Base-by-base conservation (phyloP, 768 basidiomycete genomes). In the Suillus cothurnatus region DNA sequence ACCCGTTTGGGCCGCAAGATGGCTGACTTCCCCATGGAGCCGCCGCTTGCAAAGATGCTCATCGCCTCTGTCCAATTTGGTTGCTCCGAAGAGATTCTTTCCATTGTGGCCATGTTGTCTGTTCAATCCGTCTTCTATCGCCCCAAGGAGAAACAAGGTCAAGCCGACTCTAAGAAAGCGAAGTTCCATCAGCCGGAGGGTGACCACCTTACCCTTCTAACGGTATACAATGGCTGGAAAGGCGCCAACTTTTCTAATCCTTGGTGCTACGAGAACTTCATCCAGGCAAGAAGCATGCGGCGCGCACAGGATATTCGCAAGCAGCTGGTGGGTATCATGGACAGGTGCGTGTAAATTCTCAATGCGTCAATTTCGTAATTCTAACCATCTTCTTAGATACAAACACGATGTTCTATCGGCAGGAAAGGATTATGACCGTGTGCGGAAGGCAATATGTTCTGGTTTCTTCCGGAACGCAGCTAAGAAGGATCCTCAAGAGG, bases 161-260 rank as follows among this genome's bases (percentile, higher is more conserved):
- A 99, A 78, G 97, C 97, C 0, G 97, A 99, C 78, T 95, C 97
- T 41, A 99, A 99, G 82, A 99, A 99, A 77, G 97, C 97, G 38
- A 99, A 99, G 77, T 99, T 99, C 80, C 97, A 99, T 78, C 94
- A 99, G 75, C 94, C 97, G 0, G 97, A 99, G 80, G 97, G 97
- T 11, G 97, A 99, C 72, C 94, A 99, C 74, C 80, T 97, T 39
- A 97, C 94, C 14, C 78, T 96, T 43, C 79, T 95, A 67, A 92
- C 97, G 7, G 97, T 99, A 3, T 99, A 99, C 79, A 99, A 99
- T 71, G 97, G 94, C 19, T 99, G 97, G 97, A 97, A 98, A 74
- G 89, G 84, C 6, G 93, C 91, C 64, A 97, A 93, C 75, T 99
- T 97, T 74, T 95, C 94, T 39, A 97, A 97, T 76, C 95, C 97